Evolutionary conservation across 208 protist species (phyloP).

Genomic region (Giardia duodenalis): DNA sequence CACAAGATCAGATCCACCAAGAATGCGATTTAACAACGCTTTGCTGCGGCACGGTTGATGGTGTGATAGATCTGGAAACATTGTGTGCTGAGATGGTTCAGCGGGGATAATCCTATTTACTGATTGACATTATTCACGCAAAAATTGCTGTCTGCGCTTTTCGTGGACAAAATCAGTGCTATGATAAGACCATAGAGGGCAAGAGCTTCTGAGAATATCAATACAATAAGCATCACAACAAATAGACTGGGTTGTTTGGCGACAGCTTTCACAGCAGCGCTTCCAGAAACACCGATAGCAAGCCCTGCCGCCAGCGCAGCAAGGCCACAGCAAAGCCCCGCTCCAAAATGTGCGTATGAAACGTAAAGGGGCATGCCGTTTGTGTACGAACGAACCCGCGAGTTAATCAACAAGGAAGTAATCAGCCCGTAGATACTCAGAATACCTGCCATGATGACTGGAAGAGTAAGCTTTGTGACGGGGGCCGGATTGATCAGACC

Average conservation of each 20-base stretch:
- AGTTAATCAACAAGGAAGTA: constrained; percentile 10
- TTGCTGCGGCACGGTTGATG: too few relatives aligned
- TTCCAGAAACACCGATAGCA: constrained; percentile 34
- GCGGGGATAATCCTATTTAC: too few relatives aligned
- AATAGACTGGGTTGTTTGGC: constrained; percentile 34
- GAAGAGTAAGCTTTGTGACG: constrained; percentile 10
- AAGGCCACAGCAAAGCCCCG: constrained; percentile 34
- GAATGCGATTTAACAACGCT: too few relatives aligned
- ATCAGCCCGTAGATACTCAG: constrained; percentile 18
- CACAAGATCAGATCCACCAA: too few relatives aligned
- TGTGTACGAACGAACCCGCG: background rate
- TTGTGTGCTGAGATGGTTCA: too few relatives aligned
- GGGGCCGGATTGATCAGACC: background rate
- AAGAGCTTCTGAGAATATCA: constrained; percentile 43
- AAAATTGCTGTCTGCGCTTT: background rate
- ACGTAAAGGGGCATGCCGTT: constrained; percentile 18
- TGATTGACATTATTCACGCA: too few relatives aligned
- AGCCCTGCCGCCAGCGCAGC: constrained; percentile 31
- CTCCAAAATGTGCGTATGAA: constrained; percentile 34
- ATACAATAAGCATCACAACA: constrained; percentile 38
- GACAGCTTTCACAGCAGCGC: constrained; percentile 28
- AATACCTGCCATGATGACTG: constrained; percentile 27
- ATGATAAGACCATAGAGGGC: constrained; percentile 39
- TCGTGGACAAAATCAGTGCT: constrained; percentile 14
- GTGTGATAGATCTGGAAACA: too few relatives aligned